phyloP scores from a whole-genome alignment of 805 yeast species.

The Yarrowia osloensis region DNA sequence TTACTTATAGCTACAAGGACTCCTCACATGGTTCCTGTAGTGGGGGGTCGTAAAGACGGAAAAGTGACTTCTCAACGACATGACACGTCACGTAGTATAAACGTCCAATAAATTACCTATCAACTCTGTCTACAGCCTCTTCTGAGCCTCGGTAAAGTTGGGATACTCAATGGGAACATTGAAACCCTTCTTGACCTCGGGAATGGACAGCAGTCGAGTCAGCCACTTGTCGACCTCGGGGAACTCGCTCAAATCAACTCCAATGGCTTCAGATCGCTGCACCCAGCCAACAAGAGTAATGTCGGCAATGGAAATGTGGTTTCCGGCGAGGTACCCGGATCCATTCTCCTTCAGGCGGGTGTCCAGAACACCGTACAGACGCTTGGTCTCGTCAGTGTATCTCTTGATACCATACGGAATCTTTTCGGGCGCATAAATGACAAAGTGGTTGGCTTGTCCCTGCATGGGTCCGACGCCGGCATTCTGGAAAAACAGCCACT shows the following conservation, averaged over 20 bases:
- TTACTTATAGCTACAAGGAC: neutral
- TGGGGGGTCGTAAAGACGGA: neutral
- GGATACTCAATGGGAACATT: constrained; percentile 35
- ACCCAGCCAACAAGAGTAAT: constrained; percentile 55
- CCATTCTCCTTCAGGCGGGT: constrained; percentile 50
- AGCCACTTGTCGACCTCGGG: constrained; percentile 88
- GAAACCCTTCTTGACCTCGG: constrained; percentile 56
- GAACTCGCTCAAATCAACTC: constrained; percentile 38
- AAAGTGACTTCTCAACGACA: too few relatives aligned
- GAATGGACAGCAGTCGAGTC: constrained; percentile 86
- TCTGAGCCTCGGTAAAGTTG: constrained; percentile 11
- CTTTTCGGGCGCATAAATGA: constrained; percentile 51
- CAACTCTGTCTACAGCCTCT: neutral
- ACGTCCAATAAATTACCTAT: neutral
- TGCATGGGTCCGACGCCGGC: constrained; percentile 64
- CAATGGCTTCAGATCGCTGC: constrained; percentile 32
- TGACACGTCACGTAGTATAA: neutral
- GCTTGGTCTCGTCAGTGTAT: constrained; percentile 52
- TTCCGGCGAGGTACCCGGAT: constrained; percentile 59
- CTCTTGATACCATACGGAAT: constrained; percentile 57
- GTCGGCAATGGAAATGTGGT: constrained; percentile 59
- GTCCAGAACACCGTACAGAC: constrained; percentile 59
- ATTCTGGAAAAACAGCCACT: constrained; percentile 58
- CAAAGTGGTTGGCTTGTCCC: constrained; percentile 60
- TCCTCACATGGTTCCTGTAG: neutral